Conservation (phyloP, 495 filamentous ascomycete species). For the Neurospora hispaniola region DNA sequence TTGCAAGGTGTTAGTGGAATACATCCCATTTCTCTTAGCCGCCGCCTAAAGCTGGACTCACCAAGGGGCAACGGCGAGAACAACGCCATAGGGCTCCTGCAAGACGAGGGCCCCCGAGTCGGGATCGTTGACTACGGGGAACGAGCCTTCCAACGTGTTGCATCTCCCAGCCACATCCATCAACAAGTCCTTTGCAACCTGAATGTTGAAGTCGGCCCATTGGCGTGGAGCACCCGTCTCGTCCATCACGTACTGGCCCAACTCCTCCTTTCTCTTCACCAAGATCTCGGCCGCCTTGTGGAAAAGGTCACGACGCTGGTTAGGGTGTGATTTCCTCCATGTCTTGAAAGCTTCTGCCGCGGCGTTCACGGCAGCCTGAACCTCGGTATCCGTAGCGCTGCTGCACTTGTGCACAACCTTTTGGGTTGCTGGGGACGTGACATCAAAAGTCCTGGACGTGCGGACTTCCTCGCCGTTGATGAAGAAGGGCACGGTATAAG, state of each 20-base stretch:
- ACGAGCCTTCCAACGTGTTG: slow-evolving; percentile 44
- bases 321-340: slow-evolving; percentile 56
- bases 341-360: slow-evolving; percentile 58
- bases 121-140: slow-evolving; percentile 46
- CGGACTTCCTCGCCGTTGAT: slow-evolving; percentile 60
- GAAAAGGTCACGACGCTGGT: slow-evolving; percentile 58
- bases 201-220: slow-evolving; percentile 56
- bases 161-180: slow-evolving; percentile 65
- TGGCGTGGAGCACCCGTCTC: slow-evolving; percentile 53
- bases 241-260: slow-evolving; percentile 48
- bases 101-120: slow-evolving; percentile 57
- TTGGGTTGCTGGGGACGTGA: slow-evolving; percentile 53
- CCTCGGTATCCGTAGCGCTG: slow-evolving; percentile 53
- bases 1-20: slow-evolving; percentile 20
- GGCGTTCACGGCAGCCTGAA: slow-evolving; percentile 47
- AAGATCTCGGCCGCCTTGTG: slow-evolving; percentile 61
- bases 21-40: too few relatives aligned
- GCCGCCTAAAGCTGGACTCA: slow-evolving; percentile 21
- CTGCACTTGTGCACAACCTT: slow-evolving; percentile 50
- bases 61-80: slow-evolving; percentile 80
- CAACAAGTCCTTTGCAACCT: slow-evolving; percentile 46
- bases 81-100: slow-evolving; percentile 73
- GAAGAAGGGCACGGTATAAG: slow-evolving; percentile 51
- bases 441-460: slow-evolving; percentile 51
- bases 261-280: slow-evolving; percentile 49